Evolutionary conservation across 805 yeast species (phyloP), one percentile per base, ranked within the genome.

Genomic region (Ogataea polymorpha): DNA sequence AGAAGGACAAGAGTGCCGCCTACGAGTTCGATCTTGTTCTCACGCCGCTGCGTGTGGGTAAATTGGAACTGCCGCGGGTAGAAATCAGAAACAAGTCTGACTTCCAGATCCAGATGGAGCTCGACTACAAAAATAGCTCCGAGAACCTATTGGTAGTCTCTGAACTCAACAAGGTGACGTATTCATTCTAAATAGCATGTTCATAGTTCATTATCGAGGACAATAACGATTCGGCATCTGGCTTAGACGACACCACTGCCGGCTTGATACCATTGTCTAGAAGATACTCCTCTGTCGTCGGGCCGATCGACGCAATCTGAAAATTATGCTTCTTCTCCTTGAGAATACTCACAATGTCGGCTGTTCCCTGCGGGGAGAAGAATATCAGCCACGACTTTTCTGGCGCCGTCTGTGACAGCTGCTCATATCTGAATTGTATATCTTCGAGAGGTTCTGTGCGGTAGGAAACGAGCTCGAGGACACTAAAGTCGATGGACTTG

Each of bases 311-410:
- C 0, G 95, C 96, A 12, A 88, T 65, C 35, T 69, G 72, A 32
- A 68, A 60, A 1, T 50, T 42, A 3, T 42, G 33, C 4, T 38
- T 14, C 2, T 40, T 30, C 3, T 25, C 14, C 23, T 39, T 44
- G 15, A 62, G 45, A 45, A 71, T 70, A 8, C 72, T 62, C 4
- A 86, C 75, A 10, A 89, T 80, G 1, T 62, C 68, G 21, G 73
- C 75, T 0, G 95, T 82, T 0, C 96, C 96, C 52, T 93, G 95
- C 0, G 96, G 95, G 48, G 96, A 86, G 62, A 90, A 91, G 45
- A 91, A 83, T 0, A 90, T 83, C 5, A 89, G 65, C 96, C 96
- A 88, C 40, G 67, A 67, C 12, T 51, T 43, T 4, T 54, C 51
- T 9, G 40, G 32, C 6, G 29, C 44, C 6, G 54, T 51, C 8